phyloP scores from a whole-genome alignment of 139 green algal species.

The Spirogloea muscicola region DNA sequence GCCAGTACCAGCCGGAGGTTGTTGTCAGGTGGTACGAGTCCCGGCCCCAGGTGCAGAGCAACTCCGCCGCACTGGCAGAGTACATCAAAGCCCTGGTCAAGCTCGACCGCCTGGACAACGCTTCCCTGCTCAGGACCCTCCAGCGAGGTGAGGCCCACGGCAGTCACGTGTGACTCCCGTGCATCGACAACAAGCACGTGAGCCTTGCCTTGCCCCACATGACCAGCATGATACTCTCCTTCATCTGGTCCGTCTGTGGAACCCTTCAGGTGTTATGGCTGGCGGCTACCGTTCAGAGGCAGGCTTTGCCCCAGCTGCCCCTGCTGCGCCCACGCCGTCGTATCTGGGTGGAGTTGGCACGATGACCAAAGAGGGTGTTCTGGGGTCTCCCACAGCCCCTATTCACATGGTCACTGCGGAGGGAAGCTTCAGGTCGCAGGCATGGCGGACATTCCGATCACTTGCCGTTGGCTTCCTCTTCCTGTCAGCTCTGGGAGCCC shows the following conservation, averaged over 20 bases:
- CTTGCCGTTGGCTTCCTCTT: conserved; percentile 83
- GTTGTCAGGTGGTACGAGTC: conserved; percentile 24
- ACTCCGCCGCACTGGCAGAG: conserved; percentile 72
- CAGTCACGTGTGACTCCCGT: no score
- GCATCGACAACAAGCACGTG: no score
- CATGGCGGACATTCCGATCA: conserved; percentile 82
- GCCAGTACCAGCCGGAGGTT: conserved; percentile 16
- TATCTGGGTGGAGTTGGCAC: not conserved
- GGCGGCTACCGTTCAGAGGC: no score
- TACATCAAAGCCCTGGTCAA: conserved; percentile 83
- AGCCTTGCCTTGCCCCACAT: no score
- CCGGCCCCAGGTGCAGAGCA: conserved; percentile 46
- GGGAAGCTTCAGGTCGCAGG: conserved; percentile 61
- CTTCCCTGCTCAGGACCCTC: conserved; percentile 64
- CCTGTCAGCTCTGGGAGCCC: conserved; percentile 78
- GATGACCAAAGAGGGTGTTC: conserved; percentile 25
- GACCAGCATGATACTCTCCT: no score
- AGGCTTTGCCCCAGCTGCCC: no score
- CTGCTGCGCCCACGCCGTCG: not conserved
- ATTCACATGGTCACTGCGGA: conserved; percentile 59
- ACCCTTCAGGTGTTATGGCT: no score
- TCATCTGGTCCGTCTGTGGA: no score
- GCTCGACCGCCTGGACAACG: conserved; percentile 73
- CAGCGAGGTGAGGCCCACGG: no score
- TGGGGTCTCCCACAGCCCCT: conserved; percentile 35